Percentiles rank a stretch among this genome's conserved stretches.
phyloP scores from a whole-genome alignment of 1,139 yeast species.

The Suhomyces bribrorum region DNA sequence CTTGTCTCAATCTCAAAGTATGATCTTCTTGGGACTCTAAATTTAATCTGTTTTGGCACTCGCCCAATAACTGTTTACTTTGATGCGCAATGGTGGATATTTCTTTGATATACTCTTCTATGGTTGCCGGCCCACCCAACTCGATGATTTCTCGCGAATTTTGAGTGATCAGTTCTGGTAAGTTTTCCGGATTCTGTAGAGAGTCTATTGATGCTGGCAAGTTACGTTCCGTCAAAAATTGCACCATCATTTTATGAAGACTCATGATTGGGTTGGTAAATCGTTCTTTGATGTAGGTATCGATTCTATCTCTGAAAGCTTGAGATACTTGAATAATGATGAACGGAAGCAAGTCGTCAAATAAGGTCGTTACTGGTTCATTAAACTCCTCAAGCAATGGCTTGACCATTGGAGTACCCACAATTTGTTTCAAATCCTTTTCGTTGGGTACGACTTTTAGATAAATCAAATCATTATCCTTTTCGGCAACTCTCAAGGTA shows the following conservation, averaged over 20 bases:
- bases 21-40: conserved; percentile 61
- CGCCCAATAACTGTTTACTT: conserved; percentile 39
- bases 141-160: conserved; percentile 58
- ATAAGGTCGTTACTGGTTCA: conserved; percentile 34
- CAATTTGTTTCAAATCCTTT: conserved; percentile 43
- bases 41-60: conserved; percentile 48
- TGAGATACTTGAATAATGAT: conserved; percentile 65
- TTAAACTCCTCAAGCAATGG: conserved; percentile 43
- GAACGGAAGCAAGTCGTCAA: conserved; percentile 64
- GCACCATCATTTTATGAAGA: conserved; percentile 49
- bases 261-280: conserved; percentile 54
- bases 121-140: conserved; percentile 51
- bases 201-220: conserved; percentile 69
- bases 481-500: conserved; percentile 58
- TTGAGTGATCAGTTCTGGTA: conserved; percentile 58
- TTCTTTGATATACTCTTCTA: conserved; percentile 49
- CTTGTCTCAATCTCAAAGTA: conserved; percentile 41
- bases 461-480: conserved; percentile 81
- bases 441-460: conserved; percentile 60
- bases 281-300: conserved; percentile 52
- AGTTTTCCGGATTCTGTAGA: conserved; percentile 59
- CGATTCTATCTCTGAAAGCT: conserved; percentile 69
- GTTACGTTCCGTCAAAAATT: conserved; percentile 44
- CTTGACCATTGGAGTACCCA: conserved; percentile 59
- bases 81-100: conserved; percentile 45